phyloP scores from a whole-genome alignment of 176 grass and related monocot species.

The Phoenix dactylifera region DNA sequence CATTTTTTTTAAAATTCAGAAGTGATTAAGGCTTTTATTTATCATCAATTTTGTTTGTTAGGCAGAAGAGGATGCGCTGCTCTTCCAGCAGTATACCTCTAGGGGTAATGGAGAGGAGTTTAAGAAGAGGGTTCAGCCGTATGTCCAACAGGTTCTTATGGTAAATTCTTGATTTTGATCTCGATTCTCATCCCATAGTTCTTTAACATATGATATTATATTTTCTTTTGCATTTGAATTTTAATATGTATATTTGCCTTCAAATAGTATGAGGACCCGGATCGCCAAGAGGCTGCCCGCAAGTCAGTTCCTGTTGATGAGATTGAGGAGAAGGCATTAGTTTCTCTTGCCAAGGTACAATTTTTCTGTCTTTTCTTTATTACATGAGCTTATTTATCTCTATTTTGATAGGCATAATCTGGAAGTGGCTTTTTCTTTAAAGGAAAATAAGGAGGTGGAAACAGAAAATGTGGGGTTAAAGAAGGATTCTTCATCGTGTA shows the following conservation, averaged over 20 bases:
- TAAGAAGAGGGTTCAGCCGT: slow-evolving; percentile 50
- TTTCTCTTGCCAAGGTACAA: slow-evolving; percentile 79
- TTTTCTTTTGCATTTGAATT: not conserved
- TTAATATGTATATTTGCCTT: not conserved
- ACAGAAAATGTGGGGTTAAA: too few species aligned
- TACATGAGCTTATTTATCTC: not conserved
- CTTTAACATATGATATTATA: slow-evolving; percentile 18
- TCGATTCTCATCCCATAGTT: slow-evolving; percentile 1
- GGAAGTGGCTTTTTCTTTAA: too few species aligned
- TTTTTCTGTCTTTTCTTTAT: not conserved
- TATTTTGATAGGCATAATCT: too few species aligned
- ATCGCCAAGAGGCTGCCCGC: slow-evolving; percentile 54
- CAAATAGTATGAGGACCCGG: slow-evolving; percentile 67
- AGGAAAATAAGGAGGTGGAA: too few species aligned
- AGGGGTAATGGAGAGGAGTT: slow-evolving; percentile 36
- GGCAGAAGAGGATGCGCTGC: slow-evolving; percentile 85
- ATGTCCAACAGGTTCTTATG: slow-evolving; percentile 66
- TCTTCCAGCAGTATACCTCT: slow-evolving; percentile 48
- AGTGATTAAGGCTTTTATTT: slow-evolving; percentile 2
- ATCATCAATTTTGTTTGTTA: slow-evolving; percentile 16
- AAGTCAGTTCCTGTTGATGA: slow-evolving; percentile 72
- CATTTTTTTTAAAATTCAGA: not conserved
- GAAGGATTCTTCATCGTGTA: too few species aligned
- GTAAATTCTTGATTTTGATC: slow-evolving; percentile 28
- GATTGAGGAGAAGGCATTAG: slow-evolving; percentile 72